A percentile compares a stretch with the other conserved stretches of the same genome.
Evolutionary conservation across 2,329 filamentous ascomycete species (phyloP).

Genomic region (Trichoderma koningii): DNA sequence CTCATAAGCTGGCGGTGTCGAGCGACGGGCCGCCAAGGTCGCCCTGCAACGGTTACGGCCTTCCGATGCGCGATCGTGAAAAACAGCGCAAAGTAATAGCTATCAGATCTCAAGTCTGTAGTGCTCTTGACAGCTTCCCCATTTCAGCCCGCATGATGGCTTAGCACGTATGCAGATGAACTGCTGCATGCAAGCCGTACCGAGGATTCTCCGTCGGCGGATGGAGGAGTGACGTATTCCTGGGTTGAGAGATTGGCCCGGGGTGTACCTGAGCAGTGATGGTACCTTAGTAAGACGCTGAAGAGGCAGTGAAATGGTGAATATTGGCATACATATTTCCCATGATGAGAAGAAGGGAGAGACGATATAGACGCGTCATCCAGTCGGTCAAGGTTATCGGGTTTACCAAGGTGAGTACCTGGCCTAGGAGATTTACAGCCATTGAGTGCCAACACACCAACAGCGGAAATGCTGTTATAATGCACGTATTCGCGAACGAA

Average conservation of each 20-base stretch:
- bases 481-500: not conserved
- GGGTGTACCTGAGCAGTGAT: not conserved
- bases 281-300: not conserved
- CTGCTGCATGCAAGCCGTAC: slow-evolving; percentile 16
- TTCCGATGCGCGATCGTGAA: slow-evolving; percentile 3
- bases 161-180: not conserved
- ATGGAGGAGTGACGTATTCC: slow-evolving; percentile 21
- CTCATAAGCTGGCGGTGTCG: not conserved
- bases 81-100: not conserved
- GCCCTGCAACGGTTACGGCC: not conserved
- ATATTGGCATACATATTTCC: no score
- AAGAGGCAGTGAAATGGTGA: no score
- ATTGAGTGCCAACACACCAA: not conserved
- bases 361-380: not conserved
- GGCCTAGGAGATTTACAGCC: not conserved
- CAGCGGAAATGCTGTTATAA: not conserved
- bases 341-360: no score
- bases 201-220: slow-evolving; percentile 25
- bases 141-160: not conserved
- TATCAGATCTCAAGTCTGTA: slow-evolving; percentile 5
- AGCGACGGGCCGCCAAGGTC: slow-evolving; percentile 1
- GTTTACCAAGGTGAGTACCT: no score
- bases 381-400: not conserved
- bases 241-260: not conserved
- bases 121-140: slow-evolving; percentile 17